Base-by-base conservation (phyloP, 352 stramenopile species). In the Globisporangium rhizosaccharum region DNA sequence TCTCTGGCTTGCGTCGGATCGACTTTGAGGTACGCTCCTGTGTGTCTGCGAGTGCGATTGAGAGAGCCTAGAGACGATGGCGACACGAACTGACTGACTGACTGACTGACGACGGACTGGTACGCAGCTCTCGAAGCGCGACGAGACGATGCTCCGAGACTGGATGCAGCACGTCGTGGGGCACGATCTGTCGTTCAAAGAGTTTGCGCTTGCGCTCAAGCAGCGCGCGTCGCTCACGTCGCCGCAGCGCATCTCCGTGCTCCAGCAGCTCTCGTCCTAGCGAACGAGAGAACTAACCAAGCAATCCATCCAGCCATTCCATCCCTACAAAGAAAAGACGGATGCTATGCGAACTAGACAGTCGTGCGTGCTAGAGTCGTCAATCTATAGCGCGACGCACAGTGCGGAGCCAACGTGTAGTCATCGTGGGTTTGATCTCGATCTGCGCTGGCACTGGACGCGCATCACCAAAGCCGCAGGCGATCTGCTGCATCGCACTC, bases 121-220 rank as follows among this genome's bases (percentile, higher is more conserved):
- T 11, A 46, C 39, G 39, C 39, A 76, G 71, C 68, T 79, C 47
- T 70, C 66, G 57, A 75, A 75, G 62, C 69, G 67, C 51, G 72
- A 80, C 17, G 67, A 80, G 62, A 57, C 51, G 15, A 67, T 56
- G 56, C 61, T 85, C n/a, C 58, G 59, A 33, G 68, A 78, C 20
- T 85, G 72, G 72, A 79, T 85, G 67, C 51, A 67, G 52, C 62
- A 81, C 36, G 68, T 79, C 52, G 71, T 75, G n/a, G 67, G 61
- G 42, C 70, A 82, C 56, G 68, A 72, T n/a, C 60, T 85, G 30
- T 69, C 72, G 25, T 84, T 84, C 64, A 84, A 84, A 57, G 74
- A 81, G 28, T 84, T 84, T 45, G 63, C 67, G 20, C 70, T 84
- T 12, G 75, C 75, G 45, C 67, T 84, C 47, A 84, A 84, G 63